These are phyloP conservation scores for Aspergillus amoenus DNA, from an alignment of 2,329 filamentous ascomycete genomes.

Conservation along the genomic window DNA sequence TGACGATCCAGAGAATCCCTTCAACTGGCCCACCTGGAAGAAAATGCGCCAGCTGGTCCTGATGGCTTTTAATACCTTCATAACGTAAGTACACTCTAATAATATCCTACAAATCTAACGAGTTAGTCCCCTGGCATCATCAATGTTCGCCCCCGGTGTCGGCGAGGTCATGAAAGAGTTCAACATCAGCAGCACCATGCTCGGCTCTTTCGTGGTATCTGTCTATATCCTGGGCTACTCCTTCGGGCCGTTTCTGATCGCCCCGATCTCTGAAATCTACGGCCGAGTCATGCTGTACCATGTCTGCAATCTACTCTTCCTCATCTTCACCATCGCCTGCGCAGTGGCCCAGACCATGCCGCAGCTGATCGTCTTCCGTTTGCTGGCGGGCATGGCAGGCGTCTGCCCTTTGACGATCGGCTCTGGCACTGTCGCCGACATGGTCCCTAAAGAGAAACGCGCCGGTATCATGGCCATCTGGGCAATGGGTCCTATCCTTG, in stretches of 20 bases:
- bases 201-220: constrained; percentile 46
- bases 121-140: constrained; percentile 21
- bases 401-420: constrained; percentile 64
- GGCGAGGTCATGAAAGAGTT: constrained; percentile 21
- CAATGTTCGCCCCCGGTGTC: constrained; percentile 38
- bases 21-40: too few species aligned
- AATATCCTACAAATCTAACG: too few species aligned
- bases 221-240: constrained; percentile 61
- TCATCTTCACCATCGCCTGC: constrained; percentile 63
- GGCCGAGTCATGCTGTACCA: constrained; percentile 60
- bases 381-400: constrained; percentile 63
- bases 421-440: constrained; percentile 65
- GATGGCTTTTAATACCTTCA: too few species aligned
- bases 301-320: constrained; percentile 59
- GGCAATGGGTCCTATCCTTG: constrained; percentile 46
- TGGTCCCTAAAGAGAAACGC: constrained; percentile 58
- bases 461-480: constrained; percentile 58
- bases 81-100: too few species aligned
- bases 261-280: constrained; percentile 64
- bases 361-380: constrained; percentile 61
- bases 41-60: too few species aligned
- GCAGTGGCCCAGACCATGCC: constrained; percentile 57
- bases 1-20: too few species aligned
- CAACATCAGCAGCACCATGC: constrained; percentile 12
- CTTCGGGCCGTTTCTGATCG: constrained; percentile 58